These are phyloP conservation scores for Penicillium paneum DNA, from an alignment of 2,329 filamentous ascomycete species.

Conservation along the genomic window DNA sequence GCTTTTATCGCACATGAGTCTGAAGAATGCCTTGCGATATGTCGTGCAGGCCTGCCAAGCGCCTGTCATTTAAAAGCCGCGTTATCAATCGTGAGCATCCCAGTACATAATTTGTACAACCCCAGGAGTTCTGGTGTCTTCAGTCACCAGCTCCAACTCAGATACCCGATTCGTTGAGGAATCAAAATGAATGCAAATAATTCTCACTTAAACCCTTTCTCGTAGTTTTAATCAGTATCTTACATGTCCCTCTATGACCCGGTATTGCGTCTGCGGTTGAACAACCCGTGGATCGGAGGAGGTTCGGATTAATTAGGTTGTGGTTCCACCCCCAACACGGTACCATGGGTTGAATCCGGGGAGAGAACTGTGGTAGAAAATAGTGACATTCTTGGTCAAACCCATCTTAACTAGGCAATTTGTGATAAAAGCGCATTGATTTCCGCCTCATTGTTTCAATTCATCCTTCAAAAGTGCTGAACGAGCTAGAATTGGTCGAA, in stretches of 20 bases:
- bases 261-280: not conserved
- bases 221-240: not conserved
- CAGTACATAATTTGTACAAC: conserved; percentile 3
- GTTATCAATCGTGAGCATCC: conserved; percentile 2
- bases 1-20: not conserved
- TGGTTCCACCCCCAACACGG: not conserved
- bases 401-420: not conserved
- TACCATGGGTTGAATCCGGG: not conserved
- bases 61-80: not conserved
- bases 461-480: conserved; percentile 5
- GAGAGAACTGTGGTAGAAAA: not conserved
- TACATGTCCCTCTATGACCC: not conserved
- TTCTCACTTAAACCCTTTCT: not conserved
- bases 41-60: not conserved
- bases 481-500: conserved; percentile 9
- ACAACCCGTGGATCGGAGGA: not conserved
- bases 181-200: conserved; percentile 6
- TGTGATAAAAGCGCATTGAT: not conserved
- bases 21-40: not conserved
- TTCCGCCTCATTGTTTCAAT: not conserved
- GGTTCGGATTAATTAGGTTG: not conserved
- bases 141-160: conserved; percentile 1
- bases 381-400: not conserved
- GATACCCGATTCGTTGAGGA: conserved; percentile 12
- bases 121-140: not conserved